Evolutionary conservation across 1,284 basidiomycete species (phyloP).

Genomic region (Trametes versicolor): DNA sequence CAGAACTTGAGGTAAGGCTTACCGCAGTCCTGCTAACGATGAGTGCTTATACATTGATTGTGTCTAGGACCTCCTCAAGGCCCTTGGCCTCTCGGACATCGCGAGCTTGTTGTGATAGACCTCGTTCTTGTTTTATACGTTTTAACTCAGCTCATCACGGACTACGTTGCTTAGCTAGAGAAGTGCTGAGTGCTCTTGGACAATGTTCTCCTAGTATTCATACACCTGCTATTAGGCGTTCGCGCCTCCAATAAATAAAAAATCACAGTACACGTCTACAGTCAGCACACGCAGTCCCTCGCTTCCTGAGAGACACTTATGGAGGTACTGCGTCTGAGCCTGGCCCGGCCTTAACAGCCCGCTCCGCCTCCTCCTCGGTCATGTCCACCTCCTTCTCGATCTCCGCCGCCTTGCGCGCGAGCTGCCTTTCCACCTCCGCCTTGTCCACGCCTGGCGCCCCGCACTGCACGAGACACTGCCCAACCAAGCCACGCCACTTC

Average conservation of each 20-base stretch:
- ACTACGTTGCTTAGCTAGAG: constrained; percentile 25
- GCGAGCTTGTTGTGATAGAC: constrained; percentile 17
- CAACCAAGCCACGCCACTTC: constrained; percentile 63
- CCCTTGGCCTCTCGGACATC: constrained; percentile 25
- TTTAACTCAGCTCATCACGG: constrained; percentile 20
- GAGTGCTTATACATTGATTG: not conserved
- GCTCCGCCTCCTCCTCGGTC: constrained; percentile 34
- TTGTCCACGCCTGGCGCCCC: constrained; percentile 50
- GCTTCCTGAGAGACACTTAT: not conserved
- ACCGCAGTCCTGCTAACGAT: not conserved
- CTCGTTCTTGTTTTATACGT: constrained; percentile 4
- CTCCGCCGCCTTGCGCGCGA: constrained; percentile 38
- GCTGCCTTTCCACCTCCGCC: constrained; percentile 49
- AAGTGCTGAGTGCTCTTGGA: constrained; percentile 24
- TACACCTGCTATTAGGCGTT: constrained; percentile 14
- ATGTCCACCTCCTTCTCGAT: constrained; percentile 39
- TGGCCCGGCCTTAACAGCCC: constrained; percentile 33
- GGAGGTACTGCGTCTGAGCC: constrained; percentile 7
- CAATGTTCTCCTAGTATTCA: constrained; percentile 19
- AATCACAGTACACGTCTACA: not conserved
- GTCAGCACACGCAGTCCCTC: not conserved
- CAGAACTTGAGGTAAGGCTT: constrained; percentile 49
- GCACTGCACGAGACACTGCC: constrained; percentile 53
- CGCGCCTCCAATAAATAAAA: not conserved
- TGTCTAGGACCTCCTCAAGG: constrained; percentile 27